These are phyloP conservation scores for Penicillium sp. DNA, from an alignment of 2,329 filamentous ascomycete genomes.

Conservation along the genomic window DNA sequence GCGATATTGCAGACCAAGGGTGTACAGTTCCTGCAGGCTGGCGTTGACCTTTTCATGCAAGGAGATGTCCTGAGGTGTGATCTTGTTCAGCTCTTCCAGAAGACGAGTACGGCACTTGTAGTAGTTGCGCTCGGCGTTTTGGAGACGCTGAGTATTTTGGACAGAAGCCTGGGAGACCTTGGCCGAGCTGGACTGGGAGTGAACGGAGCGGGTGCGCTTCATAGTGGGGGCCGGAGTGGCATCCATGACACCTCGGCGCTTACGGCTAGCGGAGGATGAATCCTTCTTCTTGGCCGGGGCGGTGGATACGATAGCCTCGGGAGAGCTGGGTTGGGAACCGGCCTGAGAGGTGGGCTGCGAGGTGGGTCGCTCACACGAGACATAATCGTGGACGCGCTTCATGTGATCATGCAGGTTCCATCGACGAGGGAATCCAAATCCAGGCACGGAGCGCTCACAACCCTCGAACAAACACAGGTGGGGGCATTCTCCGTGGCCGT, in stretches of 20 bases:
- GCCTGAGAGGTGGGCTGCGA: neutral
- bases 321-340: constrained; percentile 28
- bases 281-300: constrained; percentile 37
- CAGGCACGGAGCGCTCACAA: constrained; percentile 74
- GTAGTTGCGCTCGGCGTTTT: constrained; percentile 39
- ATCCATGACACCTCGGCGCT: constrained; percentile 34
- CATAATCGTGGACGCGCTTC: constrained; percentile 77
- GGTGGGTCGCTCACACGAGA: constrained; percentile 33
- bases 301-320: constrained; percentile 33
- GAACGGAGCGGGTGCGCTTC: constrained; percentile 39
- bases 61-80: constrained; percentile 36
- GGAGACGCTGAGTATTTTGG: constrained; percentile 36
- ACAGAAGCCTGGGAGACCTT: constrained; percentile 31
- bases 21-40: constrained; percentile 40
- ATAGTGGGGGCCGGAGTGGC: constrained; percentile 34
- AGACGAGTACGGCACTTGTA: constrained; percentile 37
- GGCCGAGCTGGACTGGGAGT: constrained; percentile 30
- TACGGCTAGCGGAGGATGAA: constrained; percentile 27
- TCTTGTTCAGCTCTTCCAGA: constrained; percentile 35
- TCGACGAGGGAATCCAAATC: constrained; percentile 86
- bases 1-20: constrained; percentile 39
- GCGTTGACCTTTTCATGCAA: constrained; percentile 42
- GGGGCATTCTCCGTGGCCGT: constrained; percentile 88
- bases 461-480: constrained; percentile 82
- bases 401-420: constrained; percentile 98